Percentiles rank a stretch among this genome's conserved stretches.
Conservation (phyloP, 148 eudicot species). For the Silene uniflora region DNA sequence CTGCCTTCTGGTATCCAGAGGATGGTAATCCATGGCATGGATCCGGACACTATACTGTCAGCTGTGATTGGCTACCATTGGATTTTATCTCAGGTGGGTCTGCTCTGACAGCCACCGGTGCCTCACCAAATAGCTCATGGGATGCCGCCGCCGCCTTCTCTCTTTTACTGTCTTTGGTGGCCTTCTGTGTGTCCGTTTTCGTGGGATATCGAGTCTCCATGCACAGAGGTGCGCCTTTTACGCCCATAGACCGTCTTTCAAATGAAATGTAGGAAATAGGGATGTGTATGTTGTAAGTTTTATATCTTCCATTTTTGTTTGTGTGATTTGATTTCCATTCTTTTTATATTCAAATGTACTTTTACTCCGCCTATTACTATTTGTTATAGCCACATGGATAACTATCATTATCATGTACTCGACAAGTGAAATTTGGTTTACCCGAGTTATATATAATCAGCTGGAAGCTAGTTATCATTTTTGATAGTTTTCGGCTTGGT, state of each 20-base stretch:
- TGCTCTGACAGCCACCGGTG: constrained; percentile 19
- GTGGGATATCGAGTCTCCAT: constrained; percentile 38
- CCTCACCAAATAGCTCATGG: constrained; percentile 43
- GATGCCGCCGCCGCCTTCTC: constrained; percentile 68
- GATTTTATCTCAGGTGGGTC: constrained; percentile 42
- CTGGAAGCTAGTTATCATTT: not conserved
- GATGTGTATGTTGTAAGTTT: constrained; percentile 14
- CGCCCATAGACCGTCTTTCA: constrained; percentile 46
- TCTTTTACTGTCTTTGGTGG: constrained; percentile 57
- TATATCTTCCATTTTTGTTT: constrained; percentile 4
- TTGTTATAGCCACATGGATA: not conserved
- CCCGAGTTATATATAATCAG: not conserved
- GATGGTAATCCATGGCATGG: constrained; percentile 82
- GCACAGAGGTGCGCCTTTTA: constrained; percentile 37
- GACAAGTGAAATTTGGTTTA: not conserved
- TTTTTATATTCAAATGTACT: constrained; percentile 19
- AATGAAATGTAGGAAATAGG: not conserved
- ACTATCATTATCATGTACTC: not conserved
- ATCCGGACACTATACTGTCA: constrained; percentile 58
- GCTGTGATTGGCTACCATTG: constrained; percentile 78
- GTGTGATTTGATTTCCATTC: constrained; percentile 16
- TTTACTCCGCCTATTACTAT: not conserved
- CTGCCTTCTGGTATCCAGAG: constrained; percentile 82
- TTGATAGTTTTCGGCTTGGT: not conserved
- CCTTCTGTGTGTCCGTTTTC: constrained; percentile 59